These are phyloP conservation scores for Leishmania arabica DNA, from an alignment of 208 protist species.

Conservation along the genomic window DNA sequence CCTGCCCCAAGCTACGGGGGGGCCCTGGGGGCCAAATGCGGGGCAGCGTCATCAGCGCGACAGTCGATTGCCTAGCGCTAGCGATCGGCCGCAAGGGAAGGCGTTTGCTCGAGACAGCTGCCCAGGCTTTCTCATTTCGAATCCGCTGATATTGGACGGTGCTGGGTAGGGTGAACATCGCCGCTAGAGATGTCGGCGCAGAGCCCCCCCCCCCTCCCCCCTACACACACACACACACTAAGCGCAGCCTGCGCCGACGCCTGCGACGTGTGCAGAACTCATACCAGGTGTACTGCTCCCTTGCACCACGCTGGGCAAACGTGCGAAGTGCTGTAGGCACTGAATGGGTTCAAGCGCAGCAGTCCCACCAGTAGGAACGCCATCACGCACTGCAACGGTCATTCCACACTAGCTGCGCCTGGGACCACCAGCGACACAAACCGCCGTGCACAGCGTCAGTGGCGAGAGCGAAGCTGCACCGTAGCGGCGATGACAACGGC, in stretches of 20 bases:
- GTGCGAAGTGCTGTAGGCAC: conserved; percentile 1
- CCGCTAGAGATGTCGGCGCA: neutral
- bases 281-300: no score
- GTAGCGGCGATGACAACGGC: neutral
- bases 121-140: conserved; percentile 7
- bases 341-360: conserved; percentile 15
- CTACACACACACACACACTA: neutral
- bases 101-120: conserved; percentile 10
- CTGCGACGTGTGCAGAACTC: no score
- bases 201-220: no score
- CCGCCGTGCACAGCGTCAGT: conserved; percentile 13
- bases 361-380: conserved; percentile 8
- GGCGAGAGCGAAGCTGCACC: conserved; percentile 5
- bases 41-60: neutral
- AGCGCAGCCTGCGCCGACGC: neutral
- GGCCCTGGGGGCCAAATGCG: neutral
- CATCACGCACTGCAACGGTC: conserved; percentile 9
- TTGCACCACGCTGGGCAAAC: neutral
- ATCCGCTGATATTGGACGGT: conserved; percentile 19
- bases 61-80: neutral
- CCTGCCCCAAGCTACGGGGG: neutral
- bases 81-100: conserved; percentile 1
- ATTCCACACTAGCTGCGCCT: neutral
- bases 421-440: conserved; percentile 5
- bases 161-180: neutral